Conservation (phyloP, 208 protist genomes). For the Wallacemonas sp. region DNA sequence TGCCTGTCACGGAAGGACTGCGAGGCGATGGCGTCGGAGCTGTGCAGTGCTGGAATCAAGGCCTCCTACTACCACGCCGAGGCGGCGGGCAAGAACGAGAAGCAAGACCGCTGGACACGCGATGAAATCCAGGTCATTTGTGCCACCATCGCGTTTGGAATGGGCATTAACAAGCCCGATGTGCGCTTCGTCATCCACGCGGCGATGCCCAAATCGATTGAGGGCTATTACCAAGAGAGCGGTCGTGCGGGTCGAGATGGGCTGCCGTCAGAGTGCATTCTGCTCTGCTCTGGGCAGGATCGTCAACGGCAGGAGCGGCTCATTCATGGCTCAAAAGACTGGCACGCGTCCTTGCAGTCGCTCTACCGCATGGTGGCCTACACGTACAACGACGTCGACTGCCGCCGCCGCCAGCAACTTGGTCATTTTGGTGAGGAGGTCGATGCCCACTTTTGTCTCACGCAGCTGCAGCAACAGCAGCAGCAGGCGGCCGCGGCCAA, state of each 20-base stretch:
- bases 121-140: constrained; percentile 94
- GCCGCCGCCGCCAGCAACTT: constrained; percentile 84
- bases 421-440: constrained; percentile 83
- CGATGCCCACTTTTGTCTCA: constrained; percentile 68
- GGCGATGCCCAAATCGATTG: constrained; percentile 96
- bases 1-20: constrained; percentile 82
- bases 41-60: constrained; percentile 50
- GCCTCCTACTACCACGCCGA: constrained; percentile 81
- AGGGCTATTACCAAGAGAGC: constrained; percentile 98
- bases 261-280: constrained; percentile 74
- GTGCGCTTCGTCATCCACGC: constrained; percentile 98
- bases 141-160: constrained; percentile 98
- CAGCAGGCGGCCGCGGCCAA: constrained; percentile 9
- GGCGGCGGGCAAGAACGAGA: constrained; percentile 65
- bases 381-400: constrained; percentile 86
- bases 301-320: constrained; percentile 77
- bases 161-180: constrained; percentile 98
- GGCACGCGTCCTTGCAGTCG: constrained; percentile 58
- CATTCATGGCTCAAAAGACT: constrained; percentile 82
- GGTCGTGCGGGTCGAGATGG: constrained; percentile 97
- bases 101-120: constrained; percentile 88
- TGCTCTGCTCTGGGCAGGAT: constrained; percentile 70
- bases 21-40: constrained; percentile 71
- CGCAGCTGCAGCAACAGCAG: constrained; percentile 23
- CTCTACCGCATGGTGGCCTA: constrained; percentile 80